Evolutionary conservation across 75 land plant species (phyloP), one percentile per base, ranked within the genome.

Genomic region (Gnetum montanum): DNA sequence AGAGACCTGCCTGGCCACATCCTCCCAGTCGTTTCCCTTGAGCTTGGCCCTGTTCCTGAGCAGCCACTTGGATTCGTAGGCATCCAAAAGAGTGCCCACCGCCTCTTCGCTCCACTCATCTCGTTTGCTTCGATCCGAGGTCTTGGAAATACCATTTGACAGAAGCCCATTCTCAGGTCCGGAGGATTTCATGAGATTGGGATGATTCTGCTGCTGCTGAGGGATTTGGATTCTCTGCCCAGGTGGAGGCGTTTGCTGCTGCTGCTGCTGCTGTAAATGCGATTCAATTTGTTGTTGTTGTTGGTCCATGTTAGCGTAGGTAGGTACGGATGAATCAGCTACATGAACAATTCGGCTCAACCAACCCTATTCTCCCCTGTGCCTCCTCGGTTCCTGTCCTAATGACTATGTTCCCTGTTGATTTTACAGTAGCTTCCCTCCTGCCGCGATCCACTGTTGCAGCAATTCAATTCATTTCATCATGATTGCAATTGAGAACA

Each of bases 51-150:
- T 46, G 50, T 80, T 80, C 31, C 74, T 38, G 24, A 71, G 60
- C 18, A 58, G 34, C 70, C 72, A 80, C 29, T 80, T 80, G 31
- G 65, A 36, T 30, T 69, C 72, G 41, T 80, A 80, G 6, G 61
- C 81, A 16, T 80, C 83, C 28, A 80, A 52, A 33, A 80, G 61
- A 23, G 67, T 68, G 26, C 22, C 4, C 4, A 80, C 74, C 8
- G 70, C 81, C 4, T 65, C 65, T 29, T 80, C 83, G 24, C 76
- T 71, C 83, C 83, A 80, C 57, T 80, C 83, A 45, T 80, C 77
- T 31, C 77, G 35, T 49, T 68, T 73, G 8, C 20, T 37, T 4
- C 59, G 53, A 57, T 57, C 59, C 15, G 46, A 28, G 1, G 29
- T 43, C 51, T 38, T 57, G 26, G 59, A 57, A 13, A 37, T 15